phyloP scores from a whole-genome alignment of 2,329 filamentous ascomycete species.

The Aquanectria penicillioides region DNA sequence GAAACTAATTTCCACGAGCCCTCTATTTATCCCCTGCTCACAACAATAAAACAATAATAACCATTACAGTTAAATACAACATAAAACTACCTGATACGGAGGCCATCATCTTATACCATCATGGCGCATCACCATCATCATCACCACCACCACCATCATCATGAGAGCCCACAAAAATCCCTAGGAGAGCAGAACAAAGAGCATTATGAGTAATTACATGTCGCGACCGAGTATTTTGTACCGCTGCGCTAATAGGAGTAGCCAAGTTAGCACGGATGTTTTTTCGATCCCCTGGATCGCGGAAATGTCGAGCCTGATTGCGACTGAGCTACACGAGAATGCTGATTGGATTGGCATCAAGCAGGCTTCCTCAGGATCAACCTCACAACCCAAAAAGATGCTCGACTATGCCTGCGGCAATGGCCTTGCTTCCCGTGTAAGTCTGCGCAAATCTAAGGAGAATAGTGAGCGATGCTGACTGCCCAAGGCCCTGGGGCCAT shows the following conservation, averaged over 20 bases:
- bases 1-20: background rate
- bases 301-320: constrained; percentile 38
- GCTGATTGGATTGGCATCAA: constrained; percentile 40
- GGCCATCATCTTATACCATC: constrained; percentile 16
- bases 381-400: constrained; percentile 27
- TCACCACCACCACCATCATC: constrained; percentile 39
- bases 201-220: constrained; percentile 38
- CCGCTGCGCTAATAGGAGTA: constrained; percentile 5
- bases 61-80: constrained; percentile 7
- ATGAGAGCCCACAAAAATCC: constrained; percentile 22
- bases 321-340: constrained; percentile 37
- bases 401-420: constrained; percentile 47
- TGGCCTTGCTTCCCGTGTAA: constrained; percentile 43
- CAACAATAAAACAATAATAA: background rate
- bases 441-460: background rate
- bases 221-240: rapidly evolving
- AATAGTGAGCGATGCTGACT: background rate
- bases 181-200: constrained; percentile 39
- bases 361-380: background rate
- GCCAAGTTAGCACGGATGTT: constrained; percentile 27
- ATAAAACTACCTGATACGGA: background rate
- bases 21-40: background rate
- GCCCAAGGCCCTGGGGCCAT: constrained; percentile 44
- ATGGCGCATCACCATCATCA: constrained; percentile 30
- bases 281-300: constrained; percentile 39